Percentiles rank a stretch among this genome's conserved stretches.
These are phyloP conservation scores for Magnolia changhungtana DNA, from an alignment of 164 flowering plant genomes.

Conservation along the genomic window DNA sequence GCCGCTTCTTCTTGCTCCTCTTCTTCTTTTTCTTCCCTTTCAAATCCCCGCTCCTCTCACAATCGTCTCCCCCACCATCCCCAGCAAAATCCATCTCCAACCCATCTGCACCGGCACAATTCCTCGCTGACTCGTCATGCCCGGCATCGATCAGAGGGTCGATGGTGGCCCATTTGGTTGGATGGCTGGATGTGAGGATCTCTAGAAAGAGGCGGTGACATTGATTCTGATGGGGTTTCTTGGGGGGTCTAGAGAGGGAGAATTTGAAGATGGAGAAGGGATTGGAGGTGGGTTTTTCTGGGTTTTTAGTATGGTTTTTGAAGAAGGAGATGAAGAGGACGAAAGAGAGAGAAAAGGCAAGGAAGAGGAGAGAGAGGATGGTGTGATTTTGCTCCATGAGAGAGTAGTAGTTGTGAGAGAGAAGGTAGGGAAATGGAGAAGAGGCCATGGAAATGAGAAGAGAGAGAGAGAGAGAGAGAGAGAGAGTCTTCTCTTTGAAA, in stretches of 20 bases:
- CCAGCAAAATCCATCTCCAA: constrained; percentile 26
- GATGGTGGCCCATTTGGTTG: constrained; percentile 35
- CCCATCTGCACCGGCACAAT: constrained; percentile 20
- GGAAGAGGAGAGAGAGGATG: constrained; percentile 16
- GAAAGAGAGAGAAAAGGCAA: constrained; percentile 23
- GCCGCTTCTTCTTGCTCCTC: constrained; percentile 42
- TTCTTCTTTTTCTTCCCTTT: constrained; percentile 41
- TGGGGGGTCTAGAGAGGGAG: constrained; percentile 8
- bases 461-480: neutral
- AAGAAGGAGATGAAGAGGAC: constrained; percentile 7
- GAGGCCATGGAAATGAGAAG: neutral
- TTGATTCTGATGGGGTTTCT: constrained; percentile 14
- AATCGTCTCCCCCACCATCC: constrained; percentile 10
- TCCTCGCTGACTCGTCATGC: neutral
- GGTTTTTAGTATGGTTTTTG: constrained; percentile 10
- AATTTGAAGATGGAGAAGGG: constrained; percentile 12
- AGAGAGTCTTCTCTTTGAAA: neutral
- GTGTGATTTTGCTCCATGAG: neutral
- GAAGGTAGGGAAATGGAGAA: neutral
- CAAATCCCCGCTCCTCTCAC: constrained; percentile 13
- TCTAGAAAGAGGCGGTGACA: constrained; percentile 42
- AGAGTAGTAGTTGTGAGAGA: neutral
- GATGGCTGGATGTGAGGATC: constrained; percentile 36
- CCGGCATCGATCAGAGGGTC: constrained; percentile 1
- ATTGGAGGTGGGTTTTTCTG: constrained; percentile 11